Conservation (phyloP, 2,329 filamentous ascomycete genomes). For the Phaeophleospora eucalypticola region DNA sequence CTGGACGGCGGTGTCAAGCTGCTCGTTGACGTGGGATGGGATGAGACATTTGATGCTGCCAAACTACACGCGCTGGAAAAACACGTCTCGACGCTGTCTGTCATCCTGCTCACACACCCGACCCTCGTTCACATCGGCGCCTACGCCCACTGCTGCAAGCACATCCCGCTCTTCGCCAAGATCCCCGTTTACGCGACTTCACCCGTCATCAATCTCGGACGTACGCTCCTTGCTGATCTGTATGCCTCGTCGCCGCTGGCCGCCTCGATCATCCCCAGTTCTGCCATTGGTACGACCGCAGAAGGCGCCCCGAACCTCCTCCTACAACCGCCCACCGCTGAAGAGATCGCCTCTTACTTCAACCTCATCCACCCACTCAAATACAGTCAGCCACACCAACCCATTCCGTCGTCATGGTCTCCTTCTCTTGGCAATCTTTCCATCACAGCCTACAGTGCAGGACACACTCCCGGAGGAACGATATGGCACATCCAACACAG, state of each 20-base stretch:
- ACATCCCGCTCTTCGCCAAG: slow-evolving; percentile 84
- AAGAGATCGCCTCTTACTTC: slow-evolving; percentile 92
- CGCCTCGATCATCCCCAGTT: slow-evolving; percentile 72
- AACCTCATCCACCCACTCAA: slow-evolving; percentile 86
- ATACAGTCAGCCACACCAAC: slow-evolving; percentile 94
- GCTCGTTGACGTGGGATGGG: slow-evolving; percentile 92
- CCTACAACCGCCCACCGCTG: slow-evolving; percentile 67
- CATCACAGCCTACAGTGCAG: slow-evolving; percentile 94
- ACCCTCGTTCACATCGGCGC: slow-evolving; percentile 88
- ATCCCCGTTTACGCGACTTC: slow-evolving; percentile 93
- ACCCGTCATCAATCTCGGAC: slow-evolving; percentile 87
- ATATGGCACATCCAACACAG: slow-evolving; percentile 99
- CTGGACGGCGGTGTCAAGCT: slow-evolving; percentile 96
- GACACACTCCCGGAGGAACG: slow-evolving; percentile 90
- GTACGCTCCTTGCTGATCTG: slow-evolving; percentile 84
- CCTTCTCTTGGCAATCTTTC: slow-evolving; percentile 86
- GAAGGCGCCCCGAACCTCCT: slow-evolving; percentile 53
- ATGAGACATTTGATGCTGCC: slow-evolving; percentile 78
- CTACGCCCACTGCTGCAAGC: slow-evolving; percentile 94
- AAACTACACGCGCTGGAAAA: slow-evolving; percentile 87
- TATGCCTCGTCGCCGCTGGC: slow-evolving; percentile 88
- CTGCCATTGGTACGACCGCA: slow-evolving; percentile 51
- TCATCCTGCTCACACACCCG: slow-evolving; percentile 91
- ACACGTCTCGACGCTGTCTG: slow-evolving; percentile 84
- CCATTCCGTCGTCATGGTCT: slow-evolving; percentile 78